Conservation (phyloP, 139 green algal species). For the Chlorella sp. region DNA sequence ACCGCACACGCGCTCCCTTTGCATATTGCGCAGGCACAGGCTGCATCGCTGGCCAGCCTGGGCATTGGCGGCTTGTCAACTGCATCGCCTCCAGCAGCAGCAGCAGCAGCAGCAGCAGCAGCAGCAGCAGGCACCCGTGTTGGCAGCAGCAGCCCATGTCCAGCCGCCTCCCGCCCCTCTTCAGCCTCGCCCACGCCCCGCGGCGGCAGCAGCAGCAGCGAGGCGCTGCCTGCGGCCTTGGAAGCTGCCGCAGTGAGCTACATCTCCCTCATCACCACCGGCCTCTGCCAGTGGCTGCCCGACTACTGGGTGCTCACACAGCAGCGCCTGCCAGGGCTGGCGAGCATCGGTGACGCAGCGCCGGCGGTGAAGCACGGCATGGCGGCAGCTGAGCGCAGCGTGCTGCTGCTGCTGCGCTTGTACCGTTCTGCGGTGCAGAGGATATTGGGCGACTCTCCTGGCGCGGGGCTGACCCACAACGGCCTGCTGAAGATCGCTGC, state of each 20-base stretch:
- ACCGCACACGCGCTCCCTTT: too few species aligned
- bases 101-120: neutral
- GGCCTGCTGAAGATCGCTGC: conserved; percentile 9
- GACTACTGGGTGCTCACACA: conserved; percentile 16
- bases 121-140: neutral
- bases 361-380: neutral
- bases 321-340: conserved; percentile 20
- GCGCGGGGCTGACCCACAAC: neutral
- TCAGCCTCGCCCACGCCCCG: neutral
- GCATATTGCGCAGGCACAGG: neutral
- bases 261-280: neutral
- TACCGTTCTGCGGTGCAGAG: conserved; percentile 2
- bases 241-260: conserved; percentile 2
- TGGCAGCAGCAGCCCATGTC: neutral
- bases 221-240: neutral
- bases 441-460: neutral
- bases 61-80: neutral
- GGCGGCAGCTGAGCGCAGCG: neutral
- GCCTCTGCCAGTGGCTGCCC: conserved; percentile 22
- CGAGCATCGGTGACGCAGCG: neutral
- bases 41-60: neutral
- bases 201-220: neutral
- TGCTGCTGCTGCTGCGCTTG: neutral
- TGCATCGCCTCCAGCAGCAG: too few species aligned
- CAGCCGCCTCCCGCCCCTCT: neutral